Percentiles rank a stretch among this genome's conserved stretches.
Evolutionary conservation across 495 filamentous ascomycete genomes (phyloP).

Genomic region (Xylaria castorea): DNA sequence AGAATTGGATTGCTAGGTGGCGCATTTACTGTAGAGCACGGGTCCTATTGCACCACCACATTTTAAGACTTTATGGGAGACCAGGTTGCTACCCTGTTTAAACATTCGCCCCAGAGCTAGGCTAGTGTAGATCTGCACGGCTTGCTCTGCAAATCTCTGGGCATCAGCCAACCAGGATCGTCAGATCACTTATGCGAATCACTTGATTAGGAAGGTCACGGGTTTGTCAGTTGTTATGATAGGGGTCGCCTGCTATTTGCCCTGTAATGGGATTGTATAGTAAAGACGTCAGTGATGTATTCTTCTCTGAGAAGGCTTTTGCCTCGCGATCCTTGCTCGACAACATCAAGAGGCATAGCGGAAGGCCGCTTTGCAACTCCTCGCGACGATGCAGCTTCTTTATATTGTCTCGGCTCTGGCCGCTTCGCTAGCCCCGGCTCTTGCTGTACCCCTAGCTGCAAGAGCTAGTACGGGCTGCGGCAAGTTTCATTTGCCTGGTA

Average conservation of each 20-base stretch:
- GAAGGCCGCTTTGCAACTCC: not conserved
- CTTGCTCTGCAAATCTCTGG: not conserved
- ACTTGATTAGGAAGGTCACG: conserved; percentile 22
- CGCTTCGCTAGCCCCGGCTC: conserved; percentile 14
- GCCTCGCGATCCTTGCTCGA: not conserved
- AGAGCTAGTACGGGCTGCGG: conserved; percentile 35
- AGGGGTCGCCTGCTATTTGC: not conserved
- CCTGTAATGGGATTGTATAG: not conserved
- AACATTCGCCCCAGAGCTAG: conserved; percentile 3
- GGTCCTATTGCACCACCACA: not conserved
- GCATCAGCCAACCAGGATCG: conserved; percentile 13
- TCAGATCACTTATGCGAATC: conserved; percentile 3
- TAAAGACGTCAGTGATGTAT: not conserved
- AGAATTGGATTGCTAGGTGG: not conserved
- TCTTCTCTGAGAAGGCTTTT: conserved; percentile 7
- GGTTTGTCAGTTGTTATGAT: not conserved
- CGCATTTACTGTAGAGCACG: not conserved
- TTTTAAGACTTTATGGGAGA: not conserved
- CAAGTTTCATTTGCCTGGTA: conserved; percentile 29
- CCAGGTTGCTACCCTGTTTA: not conserved
- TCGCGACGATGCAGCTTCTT: conserved; percentile 28
- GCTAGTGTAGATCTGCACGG: not conserved
- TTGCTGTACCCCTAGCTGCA: conserved; percentile 16
- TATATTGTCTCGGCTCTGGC: conserved; percentile 23
- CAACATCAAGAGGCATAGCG: conserved; percentile 2